These are phyloP conservation scores for Sporothrix brasiliensis DNA, from an alignment of 2,329 filamentous ascomycete genomes.

Conservation along the genomic window DNA sequence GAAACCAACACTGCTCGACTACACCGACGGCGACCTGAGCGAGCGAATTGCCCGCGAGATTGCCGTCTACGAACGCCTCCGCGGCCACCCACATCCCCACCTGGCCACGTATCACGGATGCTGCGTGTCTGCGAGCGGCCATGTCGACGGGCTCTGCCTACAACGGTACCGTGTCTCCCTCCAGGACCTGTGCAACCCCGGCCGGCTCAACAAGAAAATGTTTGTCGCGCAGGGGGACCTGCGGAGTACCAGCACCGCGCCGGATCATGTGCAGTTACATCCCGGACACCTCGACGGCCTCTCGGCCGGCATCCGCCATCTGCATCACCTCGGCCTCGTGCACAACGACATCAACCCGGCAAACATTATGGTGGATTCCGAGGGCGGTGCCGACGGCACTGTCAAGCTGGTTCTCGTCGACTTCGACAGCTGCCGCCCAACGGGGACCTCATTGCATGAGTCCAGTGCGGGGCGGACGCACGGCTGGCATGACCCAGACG, in stretches of 20 bases:
- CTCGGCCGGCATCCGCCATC: background rate
- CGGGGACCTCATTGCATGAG: background rate
- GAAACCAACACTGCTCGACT: background rate
- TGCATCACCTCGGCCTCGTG: background rate
- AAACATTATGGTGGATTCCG: background rate
- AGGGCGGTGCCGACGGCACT: background rate
- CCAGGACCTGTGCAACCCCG: background rate
- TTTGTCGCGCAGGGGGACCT: background rate
- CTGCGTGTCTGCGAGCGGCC: background rate
- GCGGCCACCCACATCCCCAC: background rate
- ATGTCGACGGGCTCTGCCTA: background rate
- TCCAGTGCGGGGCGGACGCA: background rate
- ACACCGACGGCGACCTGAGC: background rate
- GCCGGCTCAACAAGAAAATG: background rate
- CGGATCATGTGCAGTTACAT: background rate
- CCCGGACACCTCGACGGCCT: background rate
- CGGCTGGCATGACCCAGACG: background rate
- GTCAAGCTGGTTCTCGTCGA: background rate
- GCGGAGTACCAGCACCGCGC: background rate
- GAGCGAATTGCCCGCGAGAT: background rate
- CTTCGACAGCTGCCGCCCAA: constrained; percentile 4
- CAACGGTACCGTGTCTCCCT: background rate
- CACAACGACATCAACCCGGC: background rate
- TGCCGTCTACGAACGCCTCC: background rate
- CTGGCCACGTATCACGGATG: background rate